Percentiles rank a stretch among this genome's conserved stretches.
Evolutionary conservation across 169 alveolate genomes (phyloP).

Genomic region (Perkinsus marinus): DNA sequence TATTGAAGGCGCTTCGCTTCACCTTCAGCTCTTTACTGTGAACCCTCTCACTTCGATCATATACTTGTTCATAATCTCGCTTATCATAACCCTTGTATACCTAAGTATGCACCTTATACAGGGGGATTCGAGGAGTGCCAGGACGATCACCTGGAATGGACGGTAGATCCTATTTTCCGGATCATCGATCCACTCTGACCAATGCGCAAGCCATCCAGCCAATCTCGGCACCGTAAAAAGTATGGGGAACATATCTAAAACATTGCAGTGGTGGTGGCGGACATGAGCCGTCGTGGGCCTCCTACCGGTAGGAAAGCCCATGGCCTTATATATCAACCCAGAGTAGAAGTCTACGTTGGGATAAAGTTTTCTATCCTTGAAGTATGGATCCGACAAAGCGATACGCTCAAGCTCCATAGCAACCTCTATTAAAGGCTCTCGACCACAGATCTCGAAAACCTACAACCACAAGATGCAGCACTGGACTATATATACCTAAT

Average conservation of each 20-base stretch:
- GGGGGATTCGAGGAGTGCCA: not conserved
- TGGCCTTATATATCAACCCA: conserved; percentile 60
- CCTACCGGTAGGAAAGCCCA: conserved; percentile 48
- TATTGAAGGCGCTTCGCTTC: not conserved
- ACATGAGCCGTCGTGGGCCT: not conserved
- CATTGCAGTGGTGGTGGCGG: too few species aligned
- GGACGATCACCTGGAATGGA: conserved; percentile 14
- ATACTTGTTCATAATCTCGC: not conserved
- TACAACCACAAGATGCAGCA: not conserved
- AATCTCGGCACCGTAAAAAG: conserved; percentile 54
- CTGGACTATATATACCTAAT: not conserved
- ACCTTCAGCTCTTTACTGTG: not conserved
- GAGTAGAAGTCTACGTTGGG: conserved; percentile 80
- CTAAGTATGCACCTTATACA: not conserved
- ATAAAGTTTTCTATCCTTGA: conserved; percentile 59
- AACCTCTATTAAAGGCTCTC: conserved; percentile 39
- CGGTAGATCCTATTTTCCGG: conserved; percentile 14
- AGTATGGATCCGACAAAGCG: conserved; percentile 62
- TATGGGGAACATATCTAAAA: conserved; percentile 44
- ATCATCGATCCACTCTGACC: conserved; percentile 4
- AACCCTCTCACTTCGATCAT: not conserved
- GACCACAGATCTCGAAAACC: conserved; percentile 14
- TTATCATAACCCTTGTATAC: not conserved
- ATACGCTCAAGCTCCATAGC: conserved; percentile 62
- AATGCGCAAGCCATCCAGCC: conserved; percentile 45